Evolutionary conservation across 1,284 basidiomycete genomes (phyloP), one percentile per base, ranked within the genome.

Genomic region (Xerocomus amazonicus): DNA sequence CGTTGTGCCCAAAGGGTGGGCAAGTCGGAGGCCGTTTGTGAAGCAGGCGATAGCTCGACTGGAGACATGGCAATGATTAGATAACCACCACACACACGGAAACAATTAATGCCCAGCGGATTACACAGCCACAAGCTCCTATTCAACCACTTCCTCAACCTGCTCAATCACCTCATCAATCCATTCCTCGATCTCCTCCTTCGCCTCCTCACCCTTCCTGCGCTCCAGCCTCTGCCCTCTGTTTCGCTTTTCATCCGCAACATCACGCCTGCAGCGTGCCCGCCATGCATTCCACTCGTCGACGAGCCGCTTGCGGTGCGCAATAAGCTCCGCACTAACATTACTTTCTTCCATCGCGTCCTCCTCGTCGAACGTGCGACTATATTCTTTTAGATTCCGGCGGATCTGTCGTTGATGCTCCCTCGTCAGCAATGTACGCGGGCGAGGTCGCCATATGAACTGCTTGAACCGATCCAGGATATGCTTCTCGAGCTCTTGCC

Each of bases 261-360:
- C 51, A 57, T 88, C 83, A 57, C 77, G 78, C 65, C 77, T 81
- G 60, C 80, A 78, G 53, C 77, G 72, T 41, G 70, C 60, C 43
- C 89, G 82, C 97, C 97, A 99, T 32, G 94, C 91, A 73, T 99
- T 96, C 97, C 97, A 99, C 73, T 99, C 96, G 62, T 97, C 91
- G 58, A 99, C 87, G 50, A 97, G 81, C 53, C 96, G 82, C 72
- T 92, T 90, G 62, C 97, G 84, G 56, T 87, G 84, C 33, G 94
- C 93, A 59, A 96, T 83, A 51, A 97, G 81, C 72, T 98, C 96
- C 6, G 94, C 92, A 56, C 89, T 93, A 59, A 96, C 89, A 63
- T 90, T 92, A 72, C 87, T 92, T 73, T 96, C 93, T 70, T 97
- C 94, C 31, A 91, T 86, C 39, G 92, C 90, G 68, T 99, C 97